Percentiles rank a stretch among this genome's conserved stretches.
Conservation (phyloP, 345 rosid genomes). For the Eucalyptus tenuipes region DNA sequence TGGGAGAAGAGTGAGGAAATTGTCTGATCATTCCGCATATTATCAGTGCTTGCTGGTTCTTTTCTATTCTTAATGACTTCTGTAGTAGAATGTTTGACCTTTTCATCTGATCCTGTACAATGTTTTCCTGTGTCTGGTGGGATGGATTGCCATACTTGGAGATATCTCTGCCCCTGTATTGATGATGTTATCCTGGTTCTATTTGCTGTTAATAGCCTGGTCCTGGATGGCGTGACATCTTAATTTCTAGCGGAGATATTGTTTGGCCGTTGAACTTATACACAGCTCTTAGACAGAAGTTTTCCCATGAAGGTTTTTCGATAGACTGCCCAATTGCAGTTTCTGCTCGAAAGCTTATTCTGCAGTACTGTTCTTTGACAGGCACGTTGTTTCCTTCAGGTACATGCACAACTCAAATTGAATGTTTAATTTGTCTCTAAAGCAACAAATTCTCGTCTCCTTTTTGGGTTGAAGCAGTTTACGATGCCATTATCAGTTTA, state of each 20-base stretch:
- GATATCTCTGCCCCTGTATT: background rate
- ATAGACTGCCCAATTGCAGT: slow-evolving; percentile 91
- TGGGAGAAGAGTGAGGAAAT: background rate
- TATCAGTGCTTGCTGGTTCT: background rate
- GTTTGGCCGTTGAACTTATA: slow-evolving; percentile 73
- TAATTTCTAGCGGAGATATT: slow-evolving; percentile 78
- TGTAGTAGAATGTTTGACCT: background rate
- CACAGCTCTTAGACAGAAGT: slow-evolving; percentile 62
- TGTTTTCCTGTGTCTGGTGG: background rate
- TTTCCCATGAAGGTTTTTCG: slow-evolving; percentile 60
- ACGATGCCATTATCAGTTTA: background rate
- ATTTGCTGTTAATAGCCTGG: slow-evolving; percentile 47
- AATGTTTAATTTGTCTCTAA: background rate
- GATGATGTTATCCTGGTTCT: background rate
- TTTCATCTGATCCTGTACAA: background rate
- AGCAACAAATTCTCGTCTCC: background rate
- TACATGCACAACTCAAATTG: slow-evolving; percentile 6
- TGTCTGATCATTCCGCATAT: background rate
- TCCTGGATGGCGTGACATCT: slow-evolving; percentile 73
- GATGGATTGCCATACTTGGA: background rate
- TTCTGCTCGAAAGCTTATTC: slow-evolving; percentile 82
- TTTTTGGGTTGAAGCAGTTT: background rate
- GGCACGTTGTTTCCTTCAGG: slow-evolving; percentile 69
- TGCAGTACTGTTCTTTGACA: slow-evolving; percentile 79
- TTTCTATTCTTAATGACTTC: background rate